Evolutionary conservation across 1,284 basidiomycete genomes (phyloP), one percentile per base, ranked within the genome.

Genomic region (Cutaneotrichosporon curvatum): DNA sequence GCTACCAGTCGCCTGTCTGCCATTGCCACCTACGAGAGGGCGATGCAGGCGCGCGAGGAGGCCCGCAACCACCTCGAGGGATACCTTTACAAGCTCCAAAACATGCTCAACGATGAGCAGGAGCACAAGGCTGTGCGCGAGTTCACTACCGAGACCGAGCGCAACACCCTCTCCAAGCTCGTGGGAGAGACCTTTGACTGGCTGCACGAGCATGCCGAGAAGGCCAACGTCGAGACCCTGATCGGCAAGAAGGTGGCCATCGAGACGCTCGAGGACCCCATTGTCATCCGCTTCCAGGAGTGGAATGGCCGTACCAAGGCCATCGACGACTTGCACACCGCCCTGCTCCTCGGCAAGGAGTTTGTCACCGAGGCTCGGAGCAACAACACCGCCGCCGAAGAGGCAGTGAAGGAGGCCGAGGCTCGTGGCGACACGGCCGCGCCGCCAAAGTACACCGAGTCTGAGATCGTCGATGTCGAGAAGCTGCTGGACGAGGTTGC

Each of bases 41-140:
- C 82, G 16, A 90, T 89, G 65, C 78, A 76, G 22, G 79, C 81
- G 43, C 81, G 82, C 41, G 94, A 94, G 63, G 94, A 97, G 70
- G 87, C 89, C 2, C 80, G 84, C 46, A 99, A 99, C 72, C 78
- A 80, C 22, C 81, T 99, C 47, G 95, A 99, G 71, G 80, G 84
- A 21, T 94, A 92, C 69, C 72, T 97, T 16, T 99, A 99, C 74
- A 81, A 83, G 47, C 74, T 96, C 28, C 82, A 88, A 19, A 91
- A 92, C 64, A 75, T 91, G 20, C 74, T 97, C 9, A 80, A 83
- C 35, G 80, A 82, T 32, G 76, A 78, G 55, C 65, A 73, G 1
- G 77, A 81, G 4, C 61, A 58, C 50, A 79, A 81, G 3, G 83
- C 85, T 15, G 86, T 90, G 73, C 80, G 80, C 67, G 83, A 83